These are phyloP conservation scores for Bipolaris cookei DNA, from an alignment of 2,329 filamentous ascomycete species.

Conservation along the genomic window DNA sequence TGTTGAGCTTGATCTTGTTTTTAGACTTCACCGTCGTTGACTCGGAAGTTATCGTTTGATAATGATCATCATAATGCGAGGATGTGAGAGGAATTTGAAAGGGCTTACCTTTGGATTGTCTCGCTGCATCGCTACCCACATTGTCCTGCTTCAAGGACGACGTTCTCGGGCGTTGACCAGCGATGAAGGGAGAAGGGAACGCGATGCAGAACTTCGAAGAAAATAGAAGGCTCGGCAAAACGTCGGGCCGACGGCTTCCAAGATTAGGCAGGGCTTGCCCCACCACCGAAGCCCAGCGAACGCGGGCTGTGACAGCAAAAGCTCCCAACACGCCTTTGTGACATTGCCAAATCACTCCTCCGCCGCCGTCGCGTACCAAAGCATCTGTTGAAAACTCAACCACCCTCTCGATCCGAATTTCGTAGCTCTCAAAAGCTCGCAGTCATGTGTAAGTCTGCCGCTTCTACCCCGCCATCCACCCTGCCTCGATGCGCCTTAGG, in stretches of 20 bases:
- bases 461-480: constrained; percentile 11
- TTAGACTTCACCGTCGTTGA: constrained; percentile 46
- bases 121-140: background rate
- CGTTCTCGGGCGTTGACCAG: background rate
- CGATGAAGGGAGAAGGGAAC: constrained; percentile 9
- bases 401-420: background rate
- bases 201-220: constrained; percentile 12
- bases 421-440: constrained; percentile 2
- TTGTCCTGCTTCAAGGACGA: constrained; percentile 5
- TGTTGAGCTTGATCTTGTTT: constrained; percentile 62
- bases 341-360: constrained; percentile 12
- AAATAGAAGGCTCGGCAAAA: constrained; percentile 22
- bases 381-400: background rate
- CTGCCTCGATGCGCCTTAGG: constrained; percentile 10
- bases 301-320: constrained; percentile 30
- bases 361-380: constrained; percentile 16
- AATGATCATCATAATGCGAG: constrained; percentile 42
- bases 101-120: constrained; percentile 25
- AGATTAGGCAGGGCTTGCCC: constrained; percentile 27
- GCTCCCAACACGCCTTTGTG: constrained; percentile 27
- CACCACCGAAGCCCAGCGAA: constrained; percentile 34
- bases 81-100: background rate
- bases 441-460: constrained; percentile 21
- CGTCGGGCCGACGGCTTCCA: constrained; percentile 25
- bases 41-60: constrained; percentile 45